Evolutionary conservation across 2,329 filamentous ascomycete genomes (phyloP).

Genomic region (Aschersonia sp.): DNA sequence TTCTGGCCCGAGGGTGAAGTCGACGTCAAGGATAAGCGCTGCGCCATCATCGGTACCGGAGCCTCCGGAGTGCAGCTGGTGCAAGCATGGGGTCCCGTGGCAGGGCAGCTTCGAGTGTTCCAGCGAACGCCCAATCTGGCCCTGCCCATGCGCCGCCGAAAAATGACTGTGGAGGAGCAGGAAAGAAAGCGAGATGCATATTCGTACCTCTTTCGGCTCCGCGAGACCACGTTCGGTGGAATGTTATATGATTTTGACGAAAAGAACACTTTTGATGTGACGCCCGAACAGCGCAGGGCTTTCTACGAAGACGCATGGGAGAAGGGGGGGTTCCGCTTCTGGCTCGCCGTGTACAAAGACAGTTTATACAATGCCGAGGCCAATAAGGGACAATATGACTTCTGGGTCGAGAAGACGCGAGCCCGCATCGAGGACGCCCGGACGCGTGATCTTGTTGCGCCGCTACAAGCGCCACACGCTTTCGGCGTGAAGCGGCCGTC

Average conservation of each 20-base stretch:
- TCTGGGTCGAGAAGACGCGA: slow-evolving; percentile 38
- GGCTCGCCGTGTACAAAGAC: slow-evolving; percentile 40
- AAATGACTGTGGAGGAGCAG: slow-evolving; percentile 4
- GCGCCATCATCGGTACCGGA: slow-evolving; percentile 50
- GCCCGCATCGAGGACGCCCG: slow-evolving; percentile 32
- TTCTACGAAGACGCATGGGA: slow-evolving; percentile 34
- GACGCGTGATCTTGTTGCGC: slow-evolving; percentile 36
- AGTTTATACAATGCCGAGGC: slow-evolving; percentile 27
- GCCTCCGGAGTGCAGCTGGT: slow-evolving; percentile 50
- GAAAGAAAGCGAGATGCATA: slow-evolving; percentile 13
- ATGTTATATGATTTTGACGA: slow-evolving; percentile 42
- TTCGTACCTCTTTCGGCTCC: slow-evolving; percentile 39
- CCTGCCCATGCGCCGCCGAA: slow-evolving; percentile 41
- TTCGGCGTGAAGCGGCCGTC: slow-evolving; percentile 38
- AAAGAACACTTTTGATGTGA: slow-evolving; percentile 40
- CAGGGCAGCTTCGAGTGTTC: slow-evolving; percentile 41
- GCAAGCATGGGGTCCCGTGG: slow-evolving; percentile 42
- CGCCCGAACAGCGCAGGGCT: slow-evolving; percentile 30
- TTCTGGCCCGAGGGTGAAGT: slow-evolving; percentile 45
- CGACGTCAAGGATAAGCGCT: slow-evolving; percentile 41
- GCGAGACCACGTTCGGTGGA: slow-evolving; percentile 40
- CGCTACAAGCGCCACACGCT: slow-evolving; percentile 28
- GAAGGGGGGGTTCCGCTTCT: slow-evolving; percentile 39
- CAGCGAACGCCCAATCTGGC: slow-evolving; percentile 54
- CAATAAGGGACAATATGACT: slow-evolving; percentile 38